Evolutionary conservation across 2,329 filamentous ascomycete species (phyloP), one percentile per base, ranked within the genome.

Genomic region (Hymenoscyphus albidus): DNA sequence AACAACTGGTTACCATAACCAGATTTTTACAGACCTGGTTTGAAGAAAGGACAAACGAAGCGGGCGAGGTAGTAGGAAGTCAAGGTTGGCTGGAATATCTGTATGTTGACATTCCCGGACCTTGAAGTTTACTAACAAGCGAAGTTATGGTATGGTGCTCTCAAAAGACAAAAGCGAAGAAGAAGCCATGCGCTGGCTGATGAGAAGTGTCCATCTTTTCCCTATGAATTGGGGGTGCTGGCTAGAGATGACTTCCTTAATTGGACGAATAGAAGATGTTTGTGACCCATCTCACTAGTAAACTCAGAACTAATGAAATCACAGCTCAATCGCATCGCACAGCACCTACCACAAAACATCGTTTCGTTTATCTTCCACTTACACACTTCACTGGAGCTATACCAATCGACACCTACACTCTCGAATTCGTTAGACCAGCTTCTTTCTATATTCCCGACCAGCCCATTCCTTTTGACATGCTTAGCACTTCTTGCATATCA

Each of bases 161-260:
- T 85, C 92, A 42, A 97, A 93, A 77, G 90, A 93, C 67, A 96
- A 96, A 77, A 97, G 95, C 72, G 93, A 96, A 70, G 84, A 88
- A 56, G 84, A 90, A 66, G 95, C 95, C 1, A 88, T 94, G 77
- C 86, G 90, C 68, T 97, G 91, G 83, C 83, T 99, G n/a, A 82
- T 97, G 61, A 85, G 87, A 68, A 97, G 93, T 74, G 91, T 97
- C 10, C 91, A 96, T 75, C 80, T 92, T 51, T 96, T 93, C 72
- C 91, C 93, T 1, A 97, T 93, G 85, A 97, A 98, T 74, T 99
- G 95, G 95, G 92, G 93, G 7, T 93, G 93, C 67, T 99, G 95
- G 95, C 84, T 95, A 65, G 95, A 99, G 78, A 85, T 99, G 76
- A 91, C 91, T 3, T 88, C 88, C 48, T 81, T 98, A 32, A 85